Evolutionary conservation across 345 rosid species (phyloP).

Genomic region (Bruguiera sexangula): DNA sequence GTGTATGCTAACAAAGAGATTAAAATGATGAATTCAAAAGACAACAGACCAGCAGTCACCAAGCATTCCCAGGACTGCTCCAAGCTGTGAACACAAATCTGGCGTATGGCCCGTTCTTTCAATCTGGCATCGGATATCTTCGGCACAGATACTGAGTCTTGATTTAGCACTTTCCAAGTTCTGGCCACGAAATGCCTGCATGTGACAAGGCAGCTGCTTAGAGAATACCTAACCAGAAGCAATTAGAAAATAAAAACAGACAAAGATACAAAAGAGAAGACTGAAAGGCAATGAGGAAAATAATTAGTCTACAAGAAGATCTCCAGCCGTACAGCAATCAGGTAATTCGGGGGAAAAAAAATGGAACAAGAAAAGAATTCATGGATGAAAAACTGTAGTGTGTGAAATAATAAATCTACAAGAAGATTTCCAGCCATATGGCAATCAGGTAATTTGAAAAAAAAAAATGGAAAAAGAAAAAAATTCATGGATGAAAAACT

Average conservation of each 20-base stretch:
- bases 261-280: slow-evolving; percentile 9
- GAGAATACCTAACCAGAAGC: not conserved
- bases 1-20: not conserved
- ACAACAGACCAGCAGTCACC: slow-evolving; percentile 88
- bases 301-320: not conserved
- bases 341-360: not conserved
- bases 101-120: slow-evolving; percentile 65
- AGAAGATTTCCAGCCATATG: not conserved
- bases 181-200: slow-evolving; percentile 77
- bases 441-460: not conserved
- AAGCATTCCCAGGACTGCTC: slow-evolving; percentile 97
- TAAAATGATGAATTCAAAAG: slow-evolving; percentile 7
- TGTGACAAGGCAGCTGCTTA: slow-evolving; percentile 13
- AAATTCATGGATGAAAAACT: not conserved
- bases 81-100: slow-evolving; percentile 95
- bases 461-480: not conserved
- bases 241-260: not conserved
- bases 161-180: slow-evolving; percentile 92
- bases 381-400: not conserved
- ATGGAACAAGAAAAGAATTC: not conserved
- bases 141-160: slow-evolving; percentile 72
- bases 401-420: not conserved
- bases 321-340: not conserved
- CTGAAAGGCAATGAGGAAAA: slow-evolving; percentile 3
- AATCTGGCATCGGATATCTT: slow-evolving; percentile 76